These are phyloP conservation scores for Trametes cinnabarina DNA, from an alignment of 768 basidiomycete genomes.

Conservation along the genomic window DNA sequence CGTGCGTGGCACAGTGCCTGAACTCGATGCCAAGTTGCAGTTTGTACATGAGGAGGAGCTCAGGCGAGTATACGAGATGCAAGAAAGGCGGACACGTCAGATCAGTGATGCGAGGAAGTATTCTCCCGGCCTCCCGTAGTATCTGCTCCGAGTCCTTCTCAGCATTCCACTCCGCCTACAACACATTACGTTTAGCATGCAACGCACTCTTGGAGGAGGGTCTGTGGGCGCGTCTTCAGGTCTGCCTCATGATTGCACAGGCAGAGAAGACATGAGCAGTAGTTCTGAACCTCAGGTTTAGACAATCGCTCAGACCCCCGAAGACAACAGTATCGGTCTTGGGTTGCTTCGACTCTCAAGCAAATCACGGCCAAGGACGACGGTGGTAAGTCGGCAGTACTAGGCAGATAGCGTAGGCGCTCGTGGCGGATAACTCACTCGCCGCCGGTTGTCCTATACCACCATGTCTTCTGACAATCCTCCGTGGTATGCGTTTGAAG, in stretches of 20 bases:
- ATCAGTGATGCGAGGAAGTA: slow-evolving; percentile 22
- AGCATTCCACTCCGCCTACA: slow-evolving; percentile 78
- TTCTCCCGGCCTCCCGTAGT: slow-evolving; percentile 63
- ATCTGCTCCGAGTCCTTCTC: slow-evolving; percentile 87
- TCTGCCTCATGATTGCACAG: slow-evolving; percentile 77
- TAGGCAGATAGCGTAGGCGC: too few species aligned
- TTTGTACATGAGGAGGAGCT: slow-evolving; percentile 5
- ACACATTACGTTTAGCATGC: background rate
- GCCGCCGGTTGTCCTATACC: too few species aligned
- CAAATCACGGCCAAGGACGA: too few species aligned
- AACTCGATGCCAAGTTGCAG: background rate
- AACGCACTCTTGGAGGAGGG: slow-evolving; percentile 65
- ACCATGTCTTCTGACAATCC: background rate
- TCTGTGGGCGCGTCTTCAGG: slow-evolving; percentile 65
- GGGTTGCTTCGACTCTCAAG: too few species aligned
- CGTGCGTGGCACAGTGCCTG: slow-evolving; percentile 13
- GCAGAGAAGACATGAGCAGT: too few species aligned
- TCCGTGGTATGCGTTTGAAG: background rate
- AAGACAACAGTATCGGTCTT: too few species aligned
- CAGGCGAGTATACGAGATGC: slow-evolving; percentile 4
- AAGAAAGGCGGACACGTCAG: slow-evolving; percentile 1
- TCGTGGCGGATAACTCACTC: too few species aligned
- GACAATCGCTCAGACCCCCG: too few species aligned
- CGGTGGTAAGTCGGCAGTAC: too few species aligned
- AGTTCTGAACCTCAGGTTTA: too few species aligned